Evolutionary conservation across 805 yeast species (phyloP).

Genomic region (Myxozyma monticola): DNA sequence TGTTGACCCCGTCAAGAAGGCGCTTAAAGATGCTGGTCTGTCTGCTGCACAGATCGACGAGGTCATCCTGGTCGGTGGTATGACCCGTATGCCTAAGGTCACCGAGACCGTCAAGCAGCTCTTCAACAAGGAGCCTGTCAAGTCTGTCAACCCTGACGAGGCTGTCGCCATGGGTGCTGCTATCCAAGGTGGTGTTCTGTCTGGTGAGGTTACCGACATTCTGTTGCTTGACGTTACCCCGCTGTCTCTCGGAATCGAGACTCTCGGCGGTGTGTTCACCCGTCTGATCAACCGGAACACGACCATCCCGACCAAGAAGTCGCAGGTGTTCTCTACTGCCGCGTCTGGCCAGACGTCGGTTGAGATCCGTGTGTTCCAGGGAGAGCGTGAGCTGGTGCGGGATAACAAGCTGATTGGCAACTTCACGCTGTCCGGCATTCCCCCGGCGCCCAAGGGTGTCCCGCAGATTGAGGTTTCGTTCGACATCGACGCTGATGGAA

Average conservation of each 20-base stretch:
- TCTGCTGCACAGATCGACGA: slow-evolving; percentile 67
- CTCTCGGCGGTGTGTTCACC: slow-evolving; percentile 97
- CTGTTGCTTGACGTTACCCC: slow-evolving; percentile 87
- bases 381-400: slow-evolving; percentile 97
- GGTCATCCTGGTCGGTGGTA: slow-evolving; percentile 85
- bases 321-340: slow-evolving; percentile 94
- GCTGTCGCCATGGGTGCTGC: slow-evolving; percentile 97
- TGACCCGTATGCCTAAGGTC: slow-evolving; percentile 91
- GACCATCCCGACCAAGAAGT: slow-evolving; percentile 94
- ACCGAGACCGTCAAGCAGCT: slow-evolving; percentile 70
- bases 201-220: slow-evolving; percentile 93
- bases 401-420: slow-evolving; percentile 97
- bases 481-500: slow-evolving; percentile 97
- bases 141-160: slow-evolving; percentile 92
- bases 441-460: slow-evolving; percentile 93
- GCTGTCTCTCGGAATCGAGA: slow-evolving; percentile 91
- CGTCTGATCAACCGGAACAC: slow-evolving; percentile 90
- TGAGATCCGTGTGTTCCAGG: slow-evolving; percentile 98
- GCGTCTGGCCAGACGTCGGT: slow-evolving; percentile 96
- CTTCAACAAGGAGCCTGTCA: slow-evolving; percentile 82
- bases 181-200: slow-evolving; percentile 93
- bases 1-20: slow-evolving; percentile 74
- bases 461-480: slow-evolving; percentile 93
- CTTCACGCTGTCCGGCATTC: slow-evolving; percentile 92
- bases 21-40: slow-evolving; percentile 76